Conservation (phyloP, 2,329 filamentous ascomycete genomes). For the Trichoderma sp. region DNA sequence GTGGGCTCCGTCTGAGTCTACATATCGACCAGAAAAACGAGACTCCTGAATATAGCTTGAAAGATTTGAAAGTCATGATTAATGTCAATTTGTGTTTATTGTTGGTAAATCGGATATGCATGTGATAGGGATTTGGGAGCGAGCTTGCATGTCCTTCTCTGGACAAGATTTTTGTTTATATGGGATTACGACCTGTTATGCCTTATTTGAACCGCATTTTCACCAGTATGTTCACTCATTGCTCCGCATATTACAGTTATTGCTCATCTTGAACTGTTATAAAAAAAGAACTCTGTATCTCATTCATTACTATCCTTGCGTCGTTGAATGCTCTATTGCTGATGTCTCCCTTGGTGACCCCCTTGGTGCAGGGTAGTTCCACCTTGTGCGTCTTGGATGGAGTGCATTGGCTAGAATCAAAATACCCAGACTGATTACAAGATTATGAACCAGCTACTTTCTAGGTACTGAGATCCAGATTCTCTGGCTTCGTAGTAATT, state of each 20-base stretch:
- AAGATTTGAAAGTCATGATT: background rate
- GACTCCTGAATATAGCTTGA: background rate
- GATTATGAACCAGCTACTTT: background rate
- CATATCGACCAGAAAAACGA: constrained; percentile 25
- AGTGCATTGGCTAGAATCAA: background rate
- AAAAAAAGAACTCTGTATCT: background rate
- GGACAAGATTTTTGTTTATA: background rate
- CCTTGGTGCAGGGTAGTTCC: background rate
- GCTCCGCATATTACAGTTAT: background rate
- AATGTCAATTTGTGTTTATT: background rate
- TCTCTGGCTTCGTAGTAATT: background rate
- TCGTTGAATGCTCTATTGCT: background rate
- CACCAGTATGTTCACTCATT: background rate
- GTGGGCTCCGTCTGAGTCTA: constrained; percentile 32
- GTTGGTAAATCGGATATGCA: background rate
- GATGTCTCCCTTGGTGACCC: background rate
- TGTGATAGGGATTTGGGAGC: background rate
- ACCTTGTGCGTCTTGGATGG: background rate
- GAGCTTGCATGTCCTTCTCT: background rate
- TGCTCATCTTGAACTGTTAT: background rate
- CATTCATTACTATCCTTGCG: background rate
- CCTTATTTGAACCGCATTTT: background rate
- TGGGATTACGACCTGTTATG: background rate
- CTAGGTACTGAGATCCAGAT: background rate
- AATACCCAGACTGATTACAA: background rate